Evolutionary conservation across 306 rosid species (phyloP).

Genomic region (Medicago lupulina): DNA sequence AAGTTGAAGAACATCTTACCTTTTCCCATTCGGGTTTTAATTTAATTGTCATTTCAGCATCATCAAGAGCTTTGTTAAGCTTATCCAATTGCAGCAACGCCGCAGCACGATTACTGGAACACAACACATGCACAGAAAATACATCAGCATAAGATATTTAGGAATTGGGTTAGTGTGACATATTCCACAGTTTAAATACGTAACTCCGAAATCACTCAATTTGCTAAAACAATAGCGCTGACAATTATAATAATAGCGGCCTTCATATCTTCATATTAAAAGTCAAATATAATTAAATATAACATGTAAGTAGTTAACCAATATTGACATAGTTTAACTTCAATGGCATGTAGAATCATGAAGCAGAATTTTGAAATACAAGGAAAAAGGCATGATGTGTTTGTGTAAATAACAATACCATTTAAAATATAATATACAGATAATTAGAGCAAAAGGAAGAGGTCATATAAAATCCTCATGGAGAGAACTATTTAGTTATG

Average conservation of each 20-base stretch:
- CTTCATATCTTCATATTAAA: not conserved
- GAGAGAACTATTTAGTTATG: not conserved
- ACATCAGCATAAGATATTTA: conserved; percentile 31
- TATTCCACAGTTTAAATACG: conserved; percentile 11
- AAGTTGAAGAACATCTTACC: conserved; percentile 47
- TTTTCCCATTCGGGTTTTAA: conserved; percentile 98
- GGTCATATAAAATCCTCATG: not conserved
- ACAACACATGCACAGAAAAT: conserved; percentile 41
- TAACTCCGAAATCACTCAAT: conserved; percentile 3
- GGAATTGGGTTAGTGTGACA: conserved; percentile 10
- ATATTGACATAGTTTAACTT: not conserved
- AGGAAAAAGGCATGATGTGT: not conserved
- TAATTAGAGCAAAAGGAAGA: not conserved
- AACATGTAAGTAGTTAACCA: not conserved
- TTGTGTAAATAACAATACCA: not conserved
- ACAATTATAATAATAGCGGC: not conserved
- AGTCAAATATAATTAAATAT: not conserved
- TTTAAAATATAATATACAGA: not conserved
- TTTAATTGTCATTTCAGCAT: conserved; percentile 87
- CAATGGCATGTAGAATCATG: not conserved
- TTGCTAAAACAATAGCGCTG: not conserved
- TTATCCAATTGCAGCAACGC: conserved; percentile 94
- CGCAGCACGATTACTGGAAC: conserved; percentile 93
- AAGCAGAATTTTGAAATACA: not conserved
- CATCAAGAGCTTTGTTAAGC: conserved; percentile 93